Conservation (phyloP, 768 basidiomycete species). For the Rhodosporidiobolus odoratus region DNA sequence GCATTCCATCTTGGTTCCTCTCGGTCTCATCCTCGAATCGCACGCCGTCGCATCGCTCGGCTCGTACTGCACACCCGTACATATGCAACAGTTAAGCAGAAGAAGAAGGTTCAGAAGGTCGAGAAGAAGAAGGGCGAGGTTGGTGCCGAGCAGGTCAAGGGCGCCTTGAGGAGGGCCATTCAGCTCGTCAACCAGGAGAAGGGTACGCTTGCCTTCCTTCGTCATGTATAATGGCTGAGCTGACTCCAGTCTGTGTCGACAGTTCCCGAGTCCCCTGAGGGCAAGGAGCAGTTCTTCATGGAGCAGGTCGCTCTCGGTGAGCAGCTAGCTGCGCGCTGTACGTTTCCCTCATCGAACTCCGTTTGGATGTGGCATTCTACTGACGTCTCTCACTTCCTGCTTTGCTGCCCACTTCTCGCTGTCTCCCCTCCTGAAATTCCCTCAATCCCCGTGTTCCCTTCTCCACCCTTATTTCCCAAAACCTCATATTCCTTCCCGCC, state of each 20-base stretch:
- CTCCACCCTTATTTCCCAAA: neutral
- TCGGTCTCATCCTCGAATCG: neutral
- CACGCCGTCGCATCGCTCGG: neutral
- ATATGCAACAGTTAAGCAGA: conserved; percentile 67
- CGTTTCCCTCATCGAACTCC: conserved; percentile 36
- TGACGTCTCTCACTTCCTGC: neutral
- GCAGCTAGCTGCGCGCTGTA: conserved; percentile 69
- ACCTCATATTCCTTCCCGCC: neutral
- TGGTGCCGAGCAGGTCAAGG: conserved; percentile 55
- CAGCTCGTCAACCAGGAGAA: conserved; percentile 62
- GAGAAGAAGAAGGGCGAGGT: conserved; percentile 50
- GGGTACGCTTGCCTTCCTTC: conserved; percentile 9
- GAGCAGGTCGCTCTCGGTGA: conserved; percentile 81
- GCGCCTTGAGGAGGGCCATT: conserved; percentile 54
- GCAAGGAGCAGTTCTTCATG: conserved; percentile 88
- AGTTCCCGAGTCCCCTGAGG: conserved; percentile 62
- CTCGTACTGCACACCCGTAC: neutral
- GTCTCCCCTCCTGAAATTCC: neutral
- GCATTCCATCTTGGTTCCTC: neutral
- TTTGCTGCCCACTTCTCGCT: neutral
- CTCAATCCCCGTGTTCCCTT: neutral
- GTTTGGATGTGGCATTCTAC: neutral
- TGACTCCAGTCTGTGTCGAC: neutral
- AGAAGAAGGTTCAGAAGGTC: conserved; percentile 75
- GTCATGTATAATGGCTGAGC: neutral